These are phyloP conservation scores for Paraphaeosphaeria minitans DNA, from an alignment of 2,329 filamentous ascomycete species.

Conservation along the genomic window DNA sequence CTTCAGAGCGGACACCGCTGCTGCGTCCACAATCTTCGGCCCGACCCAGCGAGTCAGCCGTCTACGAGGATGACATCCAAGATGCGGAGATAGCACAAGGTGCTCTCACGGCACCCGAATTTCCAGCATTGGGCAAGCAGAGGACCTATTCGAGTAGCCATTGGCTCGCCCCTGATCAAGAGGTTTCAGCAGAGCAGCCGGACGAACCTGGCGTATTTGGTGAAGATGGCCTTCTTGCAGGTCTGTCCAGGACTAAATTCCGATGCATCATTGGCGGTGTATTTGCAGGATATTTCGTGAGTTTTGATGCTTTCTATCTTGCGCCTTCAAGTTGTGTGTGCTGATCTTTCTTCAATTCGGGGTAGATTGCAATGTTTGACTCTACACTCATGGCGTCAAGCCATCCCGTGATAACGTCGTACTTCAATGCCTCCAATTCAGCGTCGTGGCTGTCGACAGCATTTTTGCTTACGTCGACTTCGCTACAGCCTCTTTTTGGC, in stretches of 20 bases:
- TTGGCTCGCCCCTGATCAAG: conserved; percentile 28
- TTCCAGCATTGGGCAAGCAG: conserved; percentile 30
- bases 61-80: conserved; percentile 28
- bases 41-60: conserved; percentile 22
- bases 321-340: background rate
- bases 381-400: conserved; percentile 80
- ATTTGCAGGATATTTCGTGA: conserved; percentile 45
- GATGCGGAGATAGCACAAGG: conserved; percentile 30
- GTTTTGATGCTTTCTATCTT: conserved; percentile 15
- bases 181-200: conserved; percentile 22
- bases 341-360: conserved; percentile 42
- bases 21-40: conserved; percentile 24
- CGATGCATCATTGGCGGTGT: conserved; percentile 47
- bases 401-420: conserved; percentile 80
- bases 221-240: conserved; percentile 40
- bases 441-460: conserved; percentile 84
- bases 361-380: conserved; percentile 63
- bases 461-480: conserved; percentile 76
- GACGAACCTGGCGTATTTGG: conserved; percentile 33
- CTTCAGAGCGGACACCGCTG: conserved; percentile 43
- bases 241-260: conserved; percentile 41
- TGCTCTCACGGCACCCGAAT: conserved; percentile 28
- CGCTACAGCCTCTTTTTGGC: conserved; percentile 76
- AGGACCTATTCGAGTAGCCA: conserved; percentile 31
- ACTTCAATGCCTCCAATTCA: conserved; percentile 77